phyloP scores from a whole-genome alignment of 2,329 filamentous ascomycete species.

The Plectosphaerella plurivora region DNA sequence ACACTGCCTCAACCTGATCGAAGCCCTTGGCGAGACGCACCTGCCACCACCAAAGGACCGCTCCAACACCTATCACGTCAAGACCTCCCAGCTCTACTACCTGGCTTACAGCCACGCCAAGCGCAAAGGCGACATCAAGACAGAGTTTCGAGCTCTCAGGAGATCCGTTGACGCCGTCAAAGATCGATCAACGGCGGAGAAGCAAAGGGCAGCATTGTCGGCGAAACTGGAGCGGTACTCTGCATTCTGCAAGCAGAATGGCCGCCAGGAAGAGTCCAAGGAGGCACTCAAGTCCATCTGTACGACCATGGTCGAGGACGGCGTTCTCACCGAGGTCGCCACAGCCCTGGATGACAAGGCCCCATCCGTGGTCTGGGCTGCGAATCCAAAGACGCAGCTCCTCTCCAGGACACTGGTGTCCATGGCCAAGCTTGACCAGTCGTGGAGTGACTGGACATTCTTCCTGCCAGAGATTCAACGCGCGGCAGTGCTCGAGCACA shows the following conservation, averaged over 20 bases:
- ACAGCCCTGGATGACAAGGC: slow-evolving; percentile 43
- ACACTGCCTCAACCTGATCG: slow-evolving; percentile 50
- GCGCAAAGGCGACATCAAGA: slow-evolving; percentile 27
- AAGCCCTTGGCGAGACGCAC: slow-evolving; percentile 41
- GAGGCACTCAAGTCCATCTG: slow-evolving; percentile 58
- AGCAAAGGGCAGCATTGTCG: slow-evolving; percentile 53
- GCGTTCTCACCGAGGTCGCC: slow-evolving; percentile 50
- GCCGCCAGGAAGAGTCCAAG: slow-evolving; percentile 52
- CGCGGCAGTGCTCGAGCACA: slow-evolving; percentile 56
- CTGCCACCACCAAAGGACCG: slow-evolving; percentile 20
- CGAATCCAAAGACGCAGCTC: slow-evolving; percentile 40
- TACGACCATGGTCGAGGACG: slow-evolving; percentile 54
- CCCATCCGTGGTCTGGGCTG: slow-evolving; percentile 48
- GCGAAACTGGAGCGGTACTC: slow-evolving; percentile 65
- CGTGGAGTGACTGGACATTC: slow-evolving; percentile 52
- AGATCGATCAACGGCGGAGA: slow-evolving; percentile 47
- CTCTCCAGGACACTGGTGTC: slow-evolving; percentile 57
- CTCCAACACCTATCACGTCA: slow-evolving; percentile 50
- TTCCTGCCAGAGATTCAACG: slow-evolving; percentile 47
- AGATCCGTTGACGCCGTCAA: slow-evolving; percentile 61
- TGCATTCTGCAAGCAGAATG: slow-evolving; percentile 50
- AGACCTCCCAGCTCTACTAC: slow-evolving; percentile 69
- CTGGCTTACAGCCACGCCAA: slow-evolving; percentile 38
- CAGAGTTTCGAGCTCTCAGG: slow-evolving; percentile 52
- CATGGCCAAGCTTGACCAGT: slow-evolving; percentile 54